Evolutionary conservation across 305 asterid species (phyloP).

Genomic region (Fraxinus greggii): DNA sequence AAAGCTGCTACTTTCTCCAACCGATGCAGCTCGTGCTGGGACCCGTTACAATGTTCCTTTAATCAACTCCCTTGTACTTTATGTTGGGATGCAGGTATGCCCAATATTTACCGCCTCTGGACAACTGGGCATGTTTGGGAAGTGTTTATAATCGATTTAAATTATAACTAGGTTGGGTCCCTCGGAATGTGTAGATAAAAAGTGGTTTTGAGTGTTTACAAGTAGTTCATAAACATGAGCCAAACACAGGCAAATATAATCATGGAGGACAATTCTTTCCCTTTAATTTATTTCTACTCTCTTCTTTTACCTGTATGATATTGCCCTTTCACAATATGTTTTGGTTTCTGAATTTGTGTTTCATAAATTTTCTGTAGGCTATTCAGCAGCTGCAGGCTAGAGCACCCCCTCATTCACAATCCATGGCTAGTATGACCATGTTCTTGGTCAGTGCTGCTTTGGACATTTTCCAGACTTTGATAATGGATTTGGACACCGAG

Average conservation of each 20-base stretch:
- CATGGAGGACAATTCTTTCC: not conserved
- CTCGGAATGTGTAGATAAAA: no score
- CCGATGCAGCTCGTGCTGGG: conserved; percentile 81
- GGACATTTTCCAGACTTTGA: conserved; percentile 82
- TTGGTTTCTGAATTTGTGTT: conserved; percentile 4
- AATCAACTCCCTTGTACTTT: conserved; percentile 92
- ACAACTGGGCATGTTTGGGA: not conserved
- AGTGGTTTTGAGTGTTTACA: no score
- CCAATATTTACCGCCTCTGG: not conserved
- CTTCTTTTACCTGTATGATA: not conserved
- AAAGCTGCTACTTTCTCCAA: conserved; percentile 75
- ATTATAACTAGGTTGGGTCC: no score
- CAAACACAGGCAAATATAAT: no score
- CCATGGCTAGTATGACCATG: conserved; percentile 64
- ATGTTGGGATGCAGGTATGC: conserved; percentile 86
- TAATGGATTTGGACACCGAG: conserved; percentile 84
- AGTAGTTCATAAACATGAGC: no score
- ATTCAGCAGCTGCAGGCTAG: conserved; percentile 89
- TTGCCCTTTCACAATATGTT: not conserved
- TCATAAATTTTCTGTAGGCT: conserved; percentile 46
- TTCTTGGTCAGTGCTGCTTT: conserved; percentile 84
- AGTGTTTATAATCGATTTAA: no score
- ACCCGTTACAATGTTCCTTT: conserved; percentile 93
- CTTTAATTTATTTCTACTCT: not conserved
- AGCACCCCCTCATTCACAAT: conserved; percentile 66